These are phyloP conservation scores for Aspergillus felis DNA, from an alignment of 2,329 filamentous ascomycete species.

Conservation along the genomic window DNA sequence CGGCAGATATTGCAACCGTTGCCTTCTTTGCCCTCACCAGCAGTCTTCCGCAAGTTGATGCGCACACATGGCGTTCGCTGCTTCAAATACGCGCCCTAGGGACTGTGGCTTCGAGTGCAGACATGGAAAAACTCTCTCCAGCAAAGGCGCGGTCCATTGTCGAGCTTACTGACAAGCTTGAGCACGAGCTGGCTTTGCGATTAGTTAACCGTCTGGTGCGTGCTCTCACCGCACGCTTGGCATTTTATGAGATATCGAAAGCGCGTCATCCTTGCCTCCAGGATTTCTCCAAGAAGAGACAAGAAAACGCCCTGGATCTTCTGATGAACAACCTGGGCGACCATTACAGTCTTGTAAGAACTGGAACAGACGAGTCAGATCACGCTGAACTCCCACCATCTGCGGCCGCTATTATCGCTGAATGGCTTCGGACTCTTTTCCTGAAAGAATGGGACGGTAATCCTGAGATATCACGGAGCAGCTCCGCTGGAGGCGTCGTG, in stretches of 20 bases:
- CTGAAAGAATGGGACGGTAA: conserved; percentile 77
- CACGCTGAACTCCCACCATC: conserved; percentile 16
- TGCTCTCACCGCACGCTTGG: conserved; percentile 47
- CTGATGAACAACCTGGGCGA: conserved; percentile 34
- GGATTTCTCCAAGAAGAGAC: conserved; percentile 26
- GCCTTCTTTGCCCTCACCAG: conserved; percentile 36
- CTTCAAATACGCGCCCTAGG: conserved; percentile 42
- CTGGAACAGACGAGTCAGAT: conserved; percentile 5
- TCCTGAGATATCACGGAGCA: conserved; percentile 64
- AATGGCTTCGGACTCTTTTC: conserved; percentile 61
- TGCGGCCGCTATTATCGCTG: conserved; percentile 34
- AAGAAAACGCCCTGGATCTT: conserved; percentile 31
- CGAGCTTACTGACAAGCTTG: conserved; percentile 43
- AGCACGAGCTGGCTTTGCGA: conserved; percentile 50
- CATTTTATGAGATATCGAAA: conserved; percentile 48
- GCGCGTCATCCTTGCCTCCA: conserved; percentile 27
- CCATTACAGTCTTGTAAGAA: conserved; percentile 18
- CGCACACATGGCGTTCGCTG: conserved; percentile 36
- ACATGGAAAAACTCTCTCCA: conserved; percentile 31
- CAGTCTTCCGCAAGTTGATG: conserved; percentile 35
- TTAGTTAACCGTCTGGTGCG: conserved; percentile 48
- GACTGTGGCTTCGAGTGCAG: conserved; percentile 34
- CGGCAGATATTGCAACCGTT: conserved; percentile 37
- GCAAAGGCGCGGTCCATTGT: conserved; percentile 27
- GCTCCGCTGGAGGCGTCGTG: conserved; percentile 72